Conservation (phyloP, 257 asterid species). For the Solanum pimpinellifolium region DNA sequence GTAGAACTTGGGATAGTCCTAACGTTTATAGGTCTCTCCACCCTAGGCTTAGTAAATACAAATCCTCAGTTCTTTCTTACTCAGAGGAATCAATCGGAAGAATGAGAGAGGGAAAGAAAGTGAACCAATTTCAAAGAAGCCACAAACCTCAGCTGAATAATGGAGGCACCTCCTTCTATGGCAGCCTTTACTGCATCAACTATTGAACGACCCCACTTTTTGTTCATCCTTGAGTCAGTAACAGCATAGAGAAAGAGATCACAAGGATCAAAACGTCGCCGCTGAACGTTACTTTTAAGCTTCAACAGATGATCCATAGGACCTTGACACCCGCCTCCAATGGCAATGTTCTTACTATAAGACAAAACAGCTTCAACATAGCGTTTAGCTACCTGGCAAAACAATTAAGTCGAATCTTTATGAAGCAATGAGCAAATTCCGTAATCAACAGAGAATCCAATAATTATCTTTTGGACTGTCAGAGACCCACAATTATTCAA, state of each 20-base stretch:
- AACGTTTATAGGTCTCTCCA: not conserved
- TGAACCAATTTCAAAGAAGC: not conserved
- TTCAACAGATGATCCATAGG: conserved; percentile 84
- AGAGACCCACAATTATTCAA: not conserved
- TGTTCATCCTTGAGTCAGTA: conserved; percentile 91
- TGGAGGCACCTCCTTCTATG: conserved; percentile 87
- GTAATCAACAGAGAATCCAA: not conserved
- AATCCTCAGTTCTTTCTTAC: not conserved
- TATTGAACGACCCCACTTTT: conserved; percentile 70
- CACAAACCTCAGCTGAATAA: conserved; percentile 76
- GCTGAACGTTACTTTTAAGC: conserved; percentile 38
- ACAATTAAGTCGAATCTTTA: not conserved
- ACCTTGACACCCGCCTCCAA: conserved; percentile 78
- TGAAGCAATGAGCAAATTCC: not conserved
- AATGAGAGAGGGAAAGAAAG: not conserved
- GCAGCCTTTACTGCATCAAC: conserved; percentile 79
- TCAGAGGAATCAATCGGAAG: not conserved
- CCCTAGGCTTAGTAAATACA: not conserved
- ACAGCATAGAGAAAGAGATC: conserved; percentile 85
- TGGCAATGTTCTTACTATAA: conserved; percentile 62
- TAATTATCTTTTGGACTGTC: not conserved
- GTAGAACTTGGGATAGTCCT: not conserved
- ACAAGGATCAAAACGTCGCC: conserved; percentile 47
- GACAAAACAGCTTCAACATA: conserved; percentile 65
- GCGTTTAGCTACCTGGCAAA: conserved; percentile 63